Evolutionary conservation across 2,329 filamentous ascomycete species (phyloP), one percentile per base, ranked within the genome.

Genomic region (Ceratocystis huliohia): DNA sequence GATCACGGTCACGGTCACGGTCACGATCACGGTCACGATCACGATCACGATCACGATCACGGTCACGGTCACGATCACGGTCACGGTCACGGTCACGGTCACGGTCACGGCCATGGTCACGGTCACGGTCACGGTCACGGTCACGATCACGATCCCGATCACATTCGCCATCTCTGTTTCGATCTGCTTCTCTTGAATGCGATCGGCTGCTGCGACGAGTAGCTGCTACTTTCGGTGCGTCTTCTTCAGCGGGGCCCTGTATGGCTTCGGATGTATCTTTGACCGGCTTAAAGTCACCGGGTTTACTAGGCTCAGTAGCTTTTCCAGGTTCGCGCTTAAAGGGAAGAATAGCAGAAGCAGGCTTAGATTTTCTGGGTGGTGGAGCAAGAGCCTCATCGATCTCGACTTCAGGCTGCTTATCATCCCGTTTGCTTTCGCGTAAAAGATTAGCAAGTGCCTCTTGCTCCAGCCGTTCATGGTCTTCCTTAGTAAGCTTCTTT

Each of bases 261-360:
- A 71, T 77, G 30, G 68, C 65, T 33, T 78, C 76, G 2, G 69
- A n/a, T 8, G 3, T 3, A 10, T 71, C 75, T 75, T 64, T 71
- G 15, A 20, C 37, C 17, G 62, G 44, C 61, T 68, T 70, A 5
- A 73, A 68, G 22, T 80, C 78, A 0, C 74, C 66, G 13, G 74
- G 72, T 70, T 79, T 80, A 5, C 78, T 73, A 2, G 79, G 77
- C 17, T 81, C 78, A 63, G 17, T 20, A 22, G 53, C 3, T 20
- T 65, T 67, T 7, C 44, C 45, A 28, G 59, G 77, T 73, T 64
- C 77, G 74, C 74, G 74, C 53, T 75, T 73, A 64, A 84, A 81
- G 1, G 83, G 83, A 66, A 83, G 79, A 67, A 85, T 85, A 37
- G 83, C 83, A 22, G 83, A 85, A 3, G 80, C 80, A 0, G 82